Percentiles rank a stretch among this genome's conserved stretches.
phyloP scores from a whole-genome alignment of 192 early-diverging fungal species.

The Funneliformis mosseae region DNA sequence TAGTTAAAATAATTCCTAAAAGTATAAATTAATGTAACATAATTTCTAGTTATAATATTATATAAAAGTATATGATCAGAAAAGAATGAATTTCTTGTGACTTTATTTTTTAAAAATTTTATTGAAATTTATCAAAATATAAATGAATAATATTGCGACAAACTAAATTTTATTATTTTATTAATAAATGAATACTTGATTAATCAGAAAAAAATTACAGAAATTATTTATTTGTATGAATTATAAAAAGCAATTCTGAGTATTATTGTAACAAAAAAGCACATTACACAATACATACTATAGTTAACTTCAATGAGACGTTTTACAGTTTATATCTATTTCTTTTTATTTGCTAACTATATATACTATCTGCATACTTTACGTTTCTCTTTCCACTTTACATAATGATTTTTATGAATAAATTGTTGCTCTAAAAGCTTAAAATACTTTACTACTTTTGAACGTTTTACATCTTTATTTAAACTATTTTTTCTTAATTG shows the following conservation, averaged over 20 bases:
- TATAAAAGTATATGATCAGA: no score
- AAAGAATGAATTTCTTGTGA: no score
- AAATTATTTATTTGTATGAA: constrained; percentile 18
- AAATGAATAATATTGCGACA: no score
- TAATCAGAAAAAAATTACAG: no score
- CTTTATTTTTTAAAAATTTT: no score
- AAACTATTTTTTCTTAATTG: not conserved
- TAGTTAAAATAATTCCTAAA: no score
- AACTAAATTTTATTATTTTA: no score
- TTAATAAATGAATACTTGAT: no score
- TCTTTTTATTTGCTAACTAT: not conserved
- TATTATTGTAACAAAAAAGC: not conserved
- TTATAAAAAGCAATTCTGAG: constrained; percentile 30
- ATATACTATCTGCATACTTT: not conserved
- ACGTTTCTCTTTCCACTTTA: not conserved
- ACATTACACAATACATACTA: not conserved
- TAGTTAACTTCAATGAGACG: not conserved
- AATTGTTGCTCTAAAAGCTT: not conserved
- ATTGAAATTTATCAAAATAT: no score
- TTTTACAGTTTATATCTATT: not conserved
- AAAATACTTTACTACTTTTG: not conserved
- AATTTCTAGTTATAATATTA: no score
- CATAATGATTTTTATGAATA: not conserved
- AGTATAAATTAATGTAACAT: no score
- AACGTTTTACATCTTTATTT: not conserved